Evolutionary conservation across 2,329 filamentous ascomycete genomes (phyloP), one percentile per base, ranked within the genome.

Genomic region (Thyridium curvatum): DNA sequence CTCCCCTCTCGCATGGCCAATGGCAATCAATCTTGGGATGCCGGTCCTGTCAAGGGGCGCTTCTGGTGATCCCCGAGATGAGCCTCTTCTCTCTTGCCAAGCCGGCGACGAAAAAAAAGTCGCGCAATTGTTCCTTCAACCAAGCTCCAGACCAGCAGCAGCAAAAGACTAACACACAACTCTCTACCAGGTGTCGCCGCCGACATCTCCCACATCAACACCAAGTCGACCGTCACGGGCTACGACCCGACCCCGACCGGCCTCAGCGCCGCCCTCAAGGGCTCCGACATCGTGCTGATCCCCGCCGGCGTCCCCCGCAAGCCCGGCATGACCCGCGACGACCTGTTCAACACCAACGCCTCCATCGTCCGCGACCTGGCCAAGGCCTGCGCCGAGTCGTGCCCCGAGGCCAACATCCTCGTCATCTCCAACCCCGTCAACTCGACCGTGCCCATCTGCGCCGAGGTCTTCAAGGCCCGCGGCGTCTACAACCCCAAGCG

Each of bases 291-390:
- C 56, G 87, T 98, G 60, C 81, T 98, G 62, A 97, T 98, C 68
- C 93, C 93, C 60, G 93, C 93, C 60, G 93, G 93, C 77, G 91
- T 98, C 52, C 93, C 93, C 62, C 89, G 93, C 74, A 96, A 96
- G 82, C 93, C 93, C 65, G 93, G 93, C 72, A 98, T 98, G 93
- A 94, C 86, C 72, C 90, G 93, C 77, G 93, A 98, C 71, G 91
- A 98, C 66, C 84, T 98, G 50, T 98, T 98, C 89, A 97, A 97
- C 83, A 98, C 91, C 79, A 98, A 98, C 71, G 93, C 93, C 68
- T 94, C 88, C 65, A 98, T 98, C 67, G 93, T 98, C 65, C 90
- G 91, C 62, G 93, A 97, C 71, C 82, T 98, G 52, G 90, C 91
- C 72, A 94, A 95, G 81, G 90, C 89, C 58, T 82, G 81, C 61